Conservation (phyloP, 768 basidiomycete genomes). For the Melanogaster broomeanus region DNA sequence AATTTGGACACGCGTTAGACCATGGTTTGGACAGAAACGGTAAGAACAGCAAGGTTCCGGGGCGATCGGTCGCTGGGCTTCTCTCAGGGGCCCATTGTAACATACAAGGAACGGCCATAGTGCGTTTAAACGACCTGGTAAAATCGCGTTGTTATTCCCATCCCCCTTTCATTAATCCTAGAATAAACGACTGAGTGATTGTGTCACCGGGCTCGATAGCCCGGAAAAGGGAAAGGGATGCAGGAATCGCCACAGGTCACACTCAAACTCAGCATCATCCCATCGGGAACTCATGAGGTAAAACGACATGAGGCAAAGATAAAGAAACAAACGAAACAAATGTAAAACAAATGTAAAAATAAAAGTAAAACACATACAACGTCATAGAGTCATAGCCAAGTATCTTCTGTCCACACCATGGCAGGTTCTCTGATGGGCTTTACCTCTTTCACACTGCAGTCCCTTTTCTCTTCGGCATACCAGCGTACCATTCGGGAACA, state of each 20-base stretch:
- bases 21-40: not conserved
- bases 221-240: conserved; percentile 1
- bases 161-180: conserved; percentile 23
- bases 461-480: conserved; percentile 58
- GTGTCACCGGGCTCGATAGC: conserved; percentile 6
- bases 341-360: not conserved
- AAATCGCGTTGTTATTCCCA: conserved; percentile 18
- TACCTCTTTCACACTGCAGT: conserved; percentile 15
- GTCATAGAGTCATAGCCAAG: conserved; percentile 1
- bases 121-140: conserved; percentile 22
- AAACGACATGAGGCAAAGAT: conserved; percentile 14
- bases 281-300: conserved; percentile 1
- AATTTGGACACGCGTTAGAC: too few species aligned
- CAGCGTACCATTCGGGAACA: conserved; percentile 78
- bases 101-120: conserved; percentile 18
- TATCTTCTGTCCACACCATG: conserved; percentile 8
- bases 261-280: conserved; percentile 3
- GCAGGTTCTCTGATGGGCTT: conserved; percentile 7
- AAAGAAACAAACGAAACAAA: conserved; percentile 11
- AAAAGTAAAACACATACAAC: conserved; percentile 1
- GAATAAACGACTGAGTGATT: conserved; percentile 19
- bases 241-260: not conserved
- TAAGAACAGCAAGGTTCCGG: conserved; percentile 30
- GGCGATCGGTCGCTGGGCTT: conserved; percentile 21
- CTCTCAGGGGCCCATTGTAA: conserved; percentile 12